phyloP scores from a whole-genome alignment of 2,329 filamentous ascomycete genomes.

The Ilyonectria destructans region DNA sequence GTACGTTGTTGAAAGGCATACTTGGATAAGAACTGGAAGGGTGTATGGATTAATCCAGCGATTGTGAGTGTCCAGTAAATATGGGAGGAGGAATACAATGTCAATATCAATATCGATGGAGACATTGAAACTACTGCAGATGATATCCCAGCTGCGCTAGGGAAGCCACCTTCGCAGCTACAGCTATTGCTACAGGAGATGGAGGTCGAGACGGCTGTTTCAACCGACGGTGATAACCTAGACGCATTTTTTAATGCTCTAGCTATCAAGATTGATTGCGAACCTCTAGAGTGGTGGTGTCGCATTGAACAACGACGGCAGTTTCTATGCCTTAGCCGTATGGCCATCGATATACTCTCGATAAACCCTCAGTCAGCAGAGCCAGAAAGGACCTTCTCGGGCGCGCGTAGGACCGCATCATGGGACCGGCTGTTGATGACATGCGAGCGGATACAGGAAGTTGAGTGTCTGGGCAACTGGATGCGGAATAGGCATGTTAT shows the following conservation, averaged over 20 bases:
- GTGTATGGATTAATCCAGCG: conserved; percentile 1
- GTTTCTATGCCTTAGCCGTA: background rate
- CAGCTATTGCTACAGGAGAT: conserved; percentile 1
- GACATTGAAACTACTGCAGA: background rate
- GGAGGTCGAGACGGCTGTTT: conserved; percentile 1
- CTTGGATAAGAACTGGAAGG: background rate
- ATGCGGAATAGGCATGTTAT: background rate
- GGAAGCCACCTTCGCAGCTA: background rate
- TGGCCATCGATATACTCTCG: conserved; percentile 2
- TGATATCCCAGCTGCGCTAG: background rate
- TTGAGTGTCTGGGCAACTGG: conserved; percentile 1
- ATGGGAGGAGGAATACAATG: conserved; percentile 1
- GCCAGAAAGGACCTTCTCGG: conserved; percentile 1
- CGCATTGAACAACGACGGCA: background rate
- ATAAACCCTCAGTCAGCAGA: background rate
- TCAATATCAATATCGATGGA: background rate
- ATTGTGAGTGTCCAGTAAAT: background rate
- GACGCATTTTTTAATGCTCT: background rate
- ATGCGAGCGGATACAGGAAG: background rate
- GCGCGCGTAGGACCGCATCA: conserved; percentile 1
- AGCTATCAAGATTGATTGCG: conserved; percentile 1
- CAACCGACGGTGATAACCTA: background rate
- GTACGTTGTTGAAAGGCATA: background rate
- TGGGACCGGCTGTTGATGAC: background rate
- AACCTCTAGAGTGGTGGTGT: background rate